Percentiles rank a stretch among this genome's conserved stretches.
phyloP scores from a whole-genome alignment of 1,284 basidiomycete genomes.

The Naganishia sp. region DNA sequence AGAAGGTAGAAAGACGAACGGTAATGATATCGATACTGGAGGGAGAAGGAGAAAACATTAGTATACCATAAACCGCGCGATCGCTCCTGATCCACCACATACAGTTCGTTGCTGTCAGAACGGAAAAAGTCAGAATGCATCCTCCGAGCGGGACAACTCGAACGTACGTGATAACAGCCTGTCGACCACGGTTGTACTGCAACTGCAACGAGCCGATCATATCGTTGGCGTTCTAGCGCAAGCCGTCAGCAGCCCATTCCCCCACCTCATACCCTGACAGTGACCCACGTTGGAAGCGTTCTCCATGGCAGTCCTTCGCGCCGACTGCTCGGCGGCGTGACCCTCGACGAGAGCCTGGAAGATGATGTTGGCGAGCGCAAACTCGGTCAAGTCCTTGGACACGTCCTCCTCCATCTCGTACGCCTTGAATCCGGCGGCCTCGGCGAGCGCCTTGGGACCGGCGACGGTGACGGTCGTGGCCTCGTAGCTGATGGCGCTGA shows the following conservation, averaged over 20 bases:
- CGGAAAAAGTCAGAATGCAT: slow-evolving; percentile 9
- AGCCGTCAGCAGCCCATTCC: not conserved
- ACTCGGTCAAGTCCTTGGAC: slow-evolving; percentile 91
- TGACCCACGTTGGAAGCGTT: slow-evolving; percentile 79
- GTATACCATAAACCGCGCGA: not conserved
- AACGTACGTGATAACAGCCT: slow-evolving; percentile 61
- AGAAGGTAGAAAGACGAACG: slow-evolving; percentile 32
- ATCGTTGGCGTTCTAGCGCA: slow-evolving; percentile 75
- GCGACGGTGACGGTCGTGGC: slow-evolving; percentile 72
- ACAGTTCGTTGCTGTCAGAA: slow-evolving; percentile 46
- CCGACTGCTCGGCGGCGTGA: slow-evolving; percentile 82
- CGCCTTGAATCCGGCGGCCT: slow-evolving; percentile 79
- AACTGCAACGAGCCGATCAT: slow-evolving; percentile 85
- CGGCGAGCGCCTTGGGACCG: slow-evolving; percentile 70
- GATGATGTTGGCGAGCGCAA: slow-evolving; percentile 94
- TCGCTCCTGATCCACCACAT: slow-evolving; percentile 15
- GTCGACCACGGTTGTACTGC: slow-evolving; percentile 98
- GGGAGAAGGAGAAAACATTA: not conserved
- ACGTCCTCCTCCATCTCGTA: slow-evolving; percentile 97
- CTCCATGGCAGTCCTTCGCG: slow-evolving; percentile 97
- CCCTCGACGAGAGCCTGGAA: slow-evolving; percentile 92
- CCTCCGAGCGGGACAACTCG: not conserved
- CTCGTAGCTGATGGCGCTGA: slow-evolving; percentile 93
- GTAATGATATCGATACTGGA: slow-evolving; percentile 50
- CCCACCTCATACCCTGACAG: too few species aligned